Percentiles rank a stretch among this genome's conserved stretches.
Conservation (phyloP, 208 protist species). For the Wallacemonas rigidus region DNA sequence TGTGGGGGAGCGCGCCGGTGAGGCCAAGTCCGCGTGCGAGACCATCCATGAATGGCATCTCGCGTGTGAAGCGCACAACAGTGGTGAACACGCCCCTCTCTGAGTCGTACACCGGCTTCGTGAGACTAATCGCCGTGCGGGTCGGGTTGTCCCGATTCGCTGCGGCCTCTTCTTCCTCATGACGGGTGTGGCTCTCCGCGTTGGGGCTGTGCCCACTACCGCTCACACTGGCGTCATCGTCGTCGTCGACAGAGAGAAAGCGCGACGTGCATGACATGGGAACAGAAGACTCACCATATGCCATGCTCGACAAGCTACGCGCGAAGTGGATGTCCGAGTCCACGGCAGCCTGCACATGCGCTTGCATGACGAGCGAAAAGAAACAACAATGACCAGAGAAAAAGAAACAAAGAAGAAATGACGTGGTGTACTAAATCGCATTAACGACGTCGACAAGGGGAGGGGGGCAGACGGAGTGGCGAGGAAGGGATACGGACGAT, state of each 20-base stretch:
- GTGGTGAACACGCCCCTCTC: background rate
- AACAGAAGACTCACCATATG: slow-evolving; percentile 4
- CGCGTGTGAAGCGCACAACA: slow-evolving; percentile 3
- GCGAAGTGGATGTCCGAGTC: slow-evolving; percentile 16
- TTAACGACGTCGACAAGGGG: background rate
- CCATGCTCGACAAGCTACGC: slow-evolving; percentile 8
- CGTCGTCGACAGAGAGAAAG: slow-evolving; percentile 14
- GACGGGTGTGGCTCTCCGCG: background rate
- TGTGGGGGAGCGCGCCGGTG: background rate
- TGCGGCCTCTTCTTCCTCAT: slow-evolving; percentile 4
- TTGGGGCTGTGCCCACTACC: background rate
- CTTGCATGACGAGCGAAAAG: slow-evolving; percentile 6
- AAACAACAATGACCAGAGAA: background rate
- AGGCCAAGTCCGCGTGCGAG: slow-evolving; percentile 1
- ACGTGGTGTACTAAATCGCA: slow-evolving; percentile 4
- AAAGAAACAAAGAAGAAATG: background rate
- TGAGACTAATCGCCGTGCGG: slow-evolving; percentile 9
- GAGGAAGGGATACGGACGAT: no score
- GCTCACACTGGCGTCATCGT: background rate
- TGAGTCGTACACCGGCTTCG: background rate
- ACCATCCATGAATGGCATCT: slow-evolving; percentile 11
- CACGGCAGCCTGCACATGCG: slow-evolving; percentile 11
- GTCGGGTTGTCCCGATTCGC: slow-evolving; percentile 16
- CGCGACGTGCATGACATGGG: slow-evolving; percentile 11
- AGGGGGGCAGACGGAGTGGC: no score